Evolutionary conservation across 164 flowering plant genomes (phyloP), one percentile per base, ranked within the genome.

Genomic region (Vitis riparia): DNA sequence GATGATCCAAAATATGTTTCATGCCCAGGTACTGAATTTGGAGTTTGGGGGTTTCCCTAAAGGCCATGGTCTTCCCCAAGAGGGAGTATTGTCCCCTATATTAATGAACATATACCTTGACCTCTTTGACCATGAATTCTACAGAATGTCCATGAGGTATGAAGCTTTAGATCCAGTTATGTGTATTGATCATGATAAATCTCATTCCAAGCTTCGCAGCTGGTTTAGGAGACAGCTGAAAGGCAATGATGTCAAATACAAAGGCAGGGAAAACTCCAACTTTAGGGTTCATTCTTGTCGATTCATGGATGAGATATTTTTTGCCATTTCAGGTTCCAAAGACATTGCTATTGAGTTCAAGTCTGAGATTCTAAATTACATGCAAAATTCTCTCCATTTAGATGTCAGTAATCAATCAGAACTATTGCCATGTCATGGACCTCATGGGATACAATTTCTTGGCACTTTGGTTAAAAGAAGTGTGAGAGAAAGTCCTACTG

Each of bases 1-100:
- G 58, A 65, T 86, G 15, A 78, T 93, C 16, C 80, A 30, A 23
- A 72, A 70, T 60, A 87, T 93, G 92, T 82, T 85, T 82, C 82
- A 87, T 59, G 90, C 96, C 8, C 69, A 75, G 17, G 96, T 88
- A 23, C 87, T 95, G 32, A 93, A 93, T 84, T 63, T 91, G 73
- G 94, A 93, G 80, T 95, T 95, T 76, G 98, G 99, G 51, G 91
- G 91, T 30, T 95, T 85, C 73, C 85, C 92, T 8, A 95, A 95
- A 80, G 99, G 97, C 63, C 94, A 91, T 51, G 99, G 99, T 55
- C 94, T 95, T 70, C 98, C 99, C 16, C 99, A 95, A 74, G 99
- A 95, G 74, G 99, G 98, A 51, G 80, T 86, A 1, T 71, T 95
- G 68, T 88, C 92, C n/a, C 94, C 98, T 64, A 86, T 93, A 66